Conservation (phyloP, 306 rosid species). For the Begonia fuchsioides region DNA sequence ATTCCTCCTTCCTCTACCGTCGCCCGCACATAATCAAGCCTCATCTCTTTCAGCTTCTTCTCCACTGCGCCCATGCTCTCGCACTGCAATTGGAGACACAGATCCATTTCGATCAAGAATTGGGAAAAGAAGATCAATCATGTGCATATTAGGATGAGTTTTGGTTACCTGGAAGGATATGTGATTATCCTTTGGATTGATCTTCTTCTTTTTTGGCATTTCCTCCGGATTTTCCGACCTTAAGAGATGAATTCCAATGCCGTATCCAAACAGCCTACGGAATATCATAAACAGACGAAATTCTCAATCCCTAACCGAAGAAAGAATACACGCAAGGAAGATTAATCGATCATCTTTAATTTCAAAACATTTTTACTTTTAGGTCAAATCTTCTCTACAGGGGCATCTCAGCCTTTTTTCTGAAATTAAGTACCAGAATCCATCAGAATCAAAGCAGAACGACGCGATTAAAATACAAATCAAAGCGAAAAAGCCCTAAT, state of each 20-base stretch:
- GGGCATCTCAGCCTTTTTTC: no score
- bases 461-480: background rate
- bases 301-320: no score
- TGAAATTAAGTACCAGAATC: no score
- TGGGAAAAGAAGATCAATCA: no score
- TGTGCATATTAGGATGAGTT: no score
- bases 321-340: no score
- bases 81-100: conserved; percentile 26
- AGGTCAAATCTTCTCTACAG: no score
- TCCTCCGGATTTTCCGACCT: conserved; percentile 43
- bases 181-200: conserved; percentile 91
- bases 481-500: no score
- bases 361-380: no score
- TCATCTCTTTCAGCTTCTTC: conserved; percentile 81
- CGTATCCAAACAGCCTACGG: conserved; percentile 64
- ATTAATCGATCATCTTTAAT: no score
- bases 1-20: conserved; percentile 80
- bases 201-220: conserved; percentile 38
- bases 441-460: background rate
- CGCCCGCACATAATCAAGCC: conserved; percentile 31
- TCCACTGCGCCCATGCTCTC: conserved; percentile 87
- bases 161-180: conserved; percentile 65
- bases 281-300: no score
- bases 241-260: conserved; percentile 80
- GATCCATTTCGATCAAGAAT: no score